These are phyloP conservation scores for Cercis canadensis DNA, from an alignment of 306 rosid genomes.

Conservation along the genomic window DNA sequence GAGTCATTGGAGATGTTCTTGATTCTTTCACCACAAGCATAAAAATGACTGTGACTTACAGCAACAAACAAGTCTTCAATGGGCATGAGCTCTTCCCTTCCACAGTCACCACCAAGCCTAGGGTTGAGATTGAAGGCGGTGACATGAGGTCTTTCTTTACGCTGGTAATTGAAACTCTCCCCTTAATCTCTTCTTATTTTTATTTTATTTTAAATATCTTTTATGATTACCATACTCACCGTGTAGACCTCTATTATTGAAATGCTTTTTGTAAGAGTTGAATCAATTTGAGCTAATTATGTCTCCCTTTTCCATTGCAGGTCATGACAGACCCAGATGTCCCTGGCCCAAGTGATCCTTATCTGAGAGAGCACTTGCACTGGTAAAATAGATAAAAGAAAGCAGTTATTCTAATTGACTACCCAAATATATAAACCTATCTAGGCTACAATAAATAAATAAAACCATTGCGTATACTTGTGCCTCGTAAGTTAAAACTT, in stretches of 20 bases:
- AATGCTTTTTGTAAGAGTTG: background rate
- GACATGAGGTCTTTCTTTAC: conserved; percentile 88
- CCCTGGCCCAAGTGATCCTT: conserved; percentile 96
- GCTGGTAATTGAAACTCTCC: conserved; percentile 50
- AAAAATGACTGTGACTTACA: conserved; percentile 61
- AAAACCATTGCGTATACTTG: too few relatives aligned
- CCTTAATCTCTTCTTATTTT: background rate
- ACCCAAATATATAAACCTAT: background rate
- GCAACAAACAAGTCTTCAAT: conserved; percentile 67
- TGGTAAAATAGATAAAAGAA: conserved; percentile 55
- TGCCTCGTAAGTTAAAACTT: background rate
- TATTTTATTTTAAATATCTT: too few relatives aligned
- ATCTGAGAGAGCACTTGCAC: conserved; percentile 81
- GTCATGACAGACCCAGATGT: conserved; percentile 88
- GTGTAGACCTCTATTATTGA: conserved; percentile 11
- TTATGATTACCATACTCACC: conserved; percentile 3
- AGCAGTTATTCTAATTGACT: background rate
- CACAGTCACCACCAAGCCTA: conserved; percentile 59
- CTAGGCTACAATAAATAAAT: background rate
- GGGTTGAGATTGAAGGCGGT: conserved; percentile 75
- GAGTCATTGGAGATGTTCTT: conserved; percentile 89
- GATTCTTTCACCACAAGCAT: conserved; percentile 65
- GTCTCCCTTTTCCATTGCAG: conserved; percentile 42
- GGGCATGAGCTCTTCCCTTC: conserved; percentile 85
- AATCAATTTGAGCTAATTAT: conserved; percentile 3